Percentiles rank a stretch among this genome's conserved stretches.
These are phyloP conservation scores for Clonostachys byssicola DNA, from an alignment of 2,329 filamentous ascomycete genomes.

Conservation along the genomic window DNA sequence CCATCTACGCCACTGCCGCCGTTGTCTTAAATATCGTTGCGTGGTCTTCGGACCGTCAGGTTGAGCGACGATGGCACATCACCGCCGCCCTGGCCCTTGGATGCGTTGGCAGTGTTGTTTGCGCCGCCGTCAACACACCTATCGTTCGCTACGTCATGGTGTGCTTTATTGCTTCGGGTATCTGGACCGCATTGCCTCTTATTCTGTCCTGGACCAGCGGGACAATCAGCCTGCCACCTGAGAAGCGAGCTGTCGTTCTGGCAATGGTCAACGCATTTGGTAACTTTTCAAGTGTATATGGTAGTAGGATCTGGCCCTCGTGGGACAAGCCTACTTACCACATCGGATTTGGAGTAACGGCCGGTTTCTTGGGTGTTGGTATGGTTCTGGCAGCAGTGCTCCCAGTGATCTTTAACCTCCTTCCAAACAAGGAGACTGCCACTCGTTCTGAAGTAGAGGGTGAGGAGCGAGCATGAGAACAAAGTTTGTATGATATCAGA, in stretches of 20 bases:
- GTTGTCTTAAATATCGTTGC: slow-evolving; percentile 10
- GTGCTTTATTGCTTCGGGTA: slow-evolving; percentile 12
- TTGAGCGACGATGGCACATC: slow-evolving; percentile 17
- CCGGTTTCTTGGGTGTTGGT: slow-evolving; percentile 15
- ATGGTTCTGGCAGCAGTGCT: slow-evolving; percentile 13
- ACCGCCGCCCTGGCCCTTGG: slow-evolving; percentile 8
- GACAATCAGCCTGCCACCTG: slow-evolving; percentile 15
- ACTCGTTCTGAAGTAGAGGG: no score
- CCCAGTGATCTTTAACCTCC: slow-evolving; percentile 9
- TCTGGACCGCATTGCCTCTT: slow-evolving; percentile 16
- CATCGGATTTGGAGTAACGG: slow-evolving; percentile 19
- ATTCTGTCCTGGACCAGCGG: slow-evolving; percentile 19
- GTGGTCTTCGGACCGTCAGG: slow-evolving; percentile 13
- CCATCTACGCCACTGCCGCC: slow-evolving; percentile 12
- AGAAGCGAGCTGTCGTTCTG: slow-evolving; percentile 23
- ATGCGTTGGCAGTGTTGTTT: slow-evolving; percentile 14
- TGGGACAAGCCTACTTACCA: slow-evolving; percentile 15
- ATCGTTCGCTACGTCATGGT: slow-evolving; percentile 9
- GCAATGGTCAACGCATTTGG: slow-evolving; percentile 22
- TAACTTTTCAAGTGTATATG: slow-evolving; percentile 22
- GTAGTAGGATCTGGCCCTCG: slow-evolving; percentile 20
- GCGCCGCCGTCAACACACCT: slow-evolving; percentile 12
- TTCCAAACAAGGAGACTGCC: not conserved
- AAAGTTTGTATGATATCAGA: no score
- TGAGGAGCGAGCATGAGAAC: no score